phyloP scores from a whole-genome alignment of 225 moss, liverwort and hornwort genomes.

The Ulota crispa region DNA sequence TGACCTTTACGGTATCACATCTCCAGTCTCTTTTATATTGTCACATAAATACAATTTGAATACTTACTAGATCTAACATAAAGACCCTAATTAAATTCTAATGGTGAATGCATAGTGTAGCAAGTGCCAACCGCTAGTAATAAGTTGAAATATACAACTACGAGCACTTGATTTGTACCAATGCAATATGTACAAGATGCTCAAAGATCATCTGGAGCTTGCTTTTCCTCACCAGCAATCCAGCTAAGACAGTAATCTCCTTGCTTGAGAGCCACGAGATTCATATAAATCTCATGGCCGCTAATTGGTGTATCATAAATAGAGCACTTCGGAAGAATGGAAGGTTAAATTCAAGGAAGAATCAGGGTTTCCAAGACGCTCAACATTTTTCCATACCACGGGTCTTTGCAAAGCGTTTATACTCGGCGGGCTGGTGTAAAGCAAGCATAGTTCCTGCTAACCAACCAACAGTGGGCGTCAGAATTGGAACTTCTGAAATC shows the following conservation, averaged over 20 bases:
- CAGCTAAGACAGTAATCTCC: neutral
- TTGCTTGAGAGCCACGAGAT: neutral
- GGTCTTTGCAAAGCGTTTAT: neutral
- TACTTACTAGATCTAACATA: too few relatives aligned
- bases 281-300: neutral
- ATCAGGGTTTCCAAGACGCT: too few relatives aligned
- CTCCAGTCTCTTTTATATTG: too few relatives aligned
- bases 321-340: too few relatives aligned
- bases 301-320: neutral
- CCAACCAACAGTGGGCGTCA: neutral
- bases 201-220: neutral
- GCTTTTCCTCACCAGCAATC: neutral
- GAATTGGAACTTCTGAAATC: too few relatives aligned
- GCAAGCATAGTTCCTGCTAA: neutral
- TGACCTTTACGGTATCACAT: too few relatives aligned
- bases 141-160: constrained; percentile 11
- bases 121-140: too few relatives aligned
- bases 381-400: neutral
- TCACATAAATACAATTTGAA: too few relatives aligned
- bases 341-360: neutral
- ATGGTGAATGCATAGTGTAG: too few relatives aligned
- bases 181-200: neutral
- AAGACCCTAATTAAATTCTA: too few relatives aligned
- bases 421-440: too few relatives aligned
- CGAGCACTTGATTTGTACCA: neutral